These are phyloP conservation scores for Leishmania braziliensis DNA, from an alignment of 208 protist species.

Conservation along the genomic window DNA sequence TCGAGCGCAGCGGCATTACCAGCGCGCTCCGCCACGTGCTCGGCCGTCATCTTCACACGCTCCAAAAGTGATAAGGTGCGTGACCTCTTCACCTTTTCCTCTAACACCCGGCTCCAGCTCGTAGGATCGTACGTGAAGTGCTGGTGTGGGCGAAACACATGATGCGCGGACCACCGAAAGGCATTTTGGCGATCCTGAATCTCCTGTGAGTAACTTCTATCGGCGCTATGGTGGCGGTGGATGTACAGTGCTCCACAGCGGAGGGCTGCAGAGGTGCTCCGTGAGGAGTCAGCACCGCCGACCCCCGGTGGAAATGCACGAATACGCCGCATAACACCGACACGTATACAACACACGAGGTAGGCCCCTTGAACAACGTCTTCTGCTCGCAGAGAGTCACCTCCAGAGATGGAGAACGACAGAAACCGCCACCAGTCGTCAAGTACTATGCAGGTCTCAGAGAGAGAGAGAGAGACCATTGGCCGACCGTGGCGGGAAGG, in stretches of 20 bases:
- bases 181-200: constrained; percentile 77
- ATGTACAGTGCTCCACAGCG: constrained; percentile 2
- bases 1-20: constrained; percentile 8
- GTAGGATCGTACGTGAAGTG: constrained; percentile 87
- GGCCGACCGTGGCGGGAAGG: neutral
- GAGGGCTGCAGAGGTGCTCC: neutral
- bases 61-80: constrained; percentile 43
- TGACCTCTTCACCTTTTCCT: constrained; percentile 50
- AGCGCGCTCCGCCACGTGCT: constrained; percentile 35
- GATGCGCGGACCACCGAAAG: constrained; percentile 64
- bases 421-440: neutral
- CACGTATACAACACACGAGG: neutral
- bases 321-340: neutral
- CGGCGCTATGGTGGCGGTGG: constrained; percentile 44
- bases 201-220: constrained; percentile 65
- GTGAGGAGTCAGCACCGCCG: neutral
- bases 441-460: neutral
- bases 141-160: constrained; percentile 78
- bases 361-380: neutral
- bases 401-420: no score
- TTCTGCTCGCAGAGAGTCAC: no score
- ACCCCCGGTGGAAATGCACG: neutral
- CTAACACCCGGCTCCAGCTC: constrained; percentile 64
- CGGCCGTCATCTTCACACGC: constrained; percentile 44
- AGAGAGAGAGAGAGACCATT: neutral